These are phyloP conservation scores for Elsinoe ampelina DNA, from an alignment of 2,329 filamentous ascomycete genomes.

Conservation along the genomic window DNA sequence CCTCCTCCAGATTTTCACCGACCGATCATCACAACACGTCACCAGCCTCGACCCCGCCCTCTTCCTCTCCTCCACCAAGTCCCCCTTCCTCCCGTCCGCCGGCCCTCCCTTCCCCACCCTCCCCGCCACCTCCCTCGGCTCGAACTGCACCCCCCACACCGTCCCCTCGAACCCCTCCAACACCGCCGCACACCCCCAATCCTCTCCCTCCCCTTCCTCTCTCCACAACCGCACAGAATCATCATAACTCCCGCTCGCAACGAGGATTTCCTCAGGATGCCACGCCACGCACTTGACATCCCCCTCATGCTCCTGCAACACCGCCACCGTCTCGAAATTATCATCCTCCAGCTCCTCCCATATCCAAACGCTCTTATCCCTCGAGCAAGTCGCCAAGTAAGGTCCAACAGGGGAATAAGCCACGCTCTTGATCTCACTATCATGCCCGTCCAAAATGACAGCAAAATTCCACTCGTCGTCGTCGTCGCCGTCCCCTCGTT, in stretches of 20 bases:
- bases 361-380: slow-evolving; percentile 95
- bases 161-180: slow-evolving; percentile 74
- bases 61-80: slow-evolving; percentile 31
- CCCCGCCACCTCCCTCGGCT: slow-evolving; percentile 33
- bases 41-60: slow-evolving; percentile 52
- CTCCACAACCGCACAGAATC: slow-evolving; percentile 82
- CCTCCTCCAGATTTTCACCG: slow-evolving; percentile 69
- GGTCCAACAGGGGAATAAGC: slow-evolving; percentile 65
- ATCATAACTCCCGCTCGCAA: slow-evolving; percentile 90
- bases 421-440: slow-evolving; percentile 81
- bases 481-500: slow-evolving; percentile 41
- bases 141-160: slow-evolving; percentile 77
- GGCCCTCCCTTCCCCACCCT: slow-evolving; percentile 17
- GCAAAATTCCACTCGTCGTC: slow-evolving; percentile 87
- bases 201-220: slow-evolving; percentile 79
- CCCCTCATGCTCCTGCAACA: slow-evolving; percentile 86
- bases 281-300: slow-evolving; percentile 93
- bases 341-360: slow-evolving; percentile 96
- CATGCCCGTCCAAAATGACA: slow-evolving; percentile 86
- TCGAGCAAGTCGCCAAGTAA: slow-evolving; percentile 77
- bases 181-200: slow-evolving; percentile 84
- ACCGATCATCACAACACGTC: slow-evolving; percentile 78
- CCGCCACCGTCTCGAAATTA: slow-evolving; percentile 93
- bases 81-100: slow-evolving; percentile 25
- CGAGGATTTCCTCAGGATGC: slow-evolving; percentile 70